Base-by-base conservation (phyloP, 78 protist genomes). In the Dictyostelium firmibasis region DNA sequence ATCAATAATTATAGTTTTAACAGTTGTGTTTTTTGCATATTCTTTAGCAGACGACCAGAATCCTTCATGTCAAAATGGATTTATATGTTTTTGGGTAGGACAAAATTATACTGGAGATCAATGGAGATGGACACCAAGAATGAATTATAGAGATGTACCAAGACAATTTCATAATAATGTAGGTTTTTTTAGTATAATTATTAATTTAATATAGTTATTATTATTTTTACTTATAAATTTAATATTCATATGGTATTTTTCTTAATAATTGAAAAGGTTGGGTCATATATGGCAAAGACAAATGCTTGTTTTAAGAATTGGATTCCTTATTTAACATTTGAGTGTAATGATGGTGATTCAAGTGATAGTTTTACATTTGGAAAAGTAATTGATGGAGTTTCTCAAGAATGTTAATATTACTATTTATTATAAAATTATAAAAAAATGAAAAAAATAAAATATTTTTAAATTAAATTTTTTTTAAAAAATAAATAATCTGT, bases 121-220 rank as follows among this genome's bases (percentile, higher is more conserved):
- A 33, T 72, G 38, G 38, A 33, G 14, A 72, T 72, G 79, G 79
- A 72, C n/a, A 14, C 25, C 79, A 33, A 72, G 25, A 72, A 27
- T 33, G 38, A 72, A 27, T 18, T 72, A 72, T 72, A 72, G 79
- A 72, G 79, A 72, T 72, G 13, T 72, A 72, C 79, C 79, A 72
- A 72, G 79, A 72, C 23, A 16, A 16, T 72, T 33, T 29, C 79
- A 72, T 72, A 72, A 72, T 18, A 27, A 72, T 72, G 79, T 72
- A 72, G 6, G n/a, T 70, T 70, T 27, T 27, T 27, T 69, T n/a
- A 14, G 11, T 70, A 25, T 53, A 7, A 7, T 53, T 53, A 7
- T 53, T 7, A 10, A 7, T 5, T 53, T 38, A 38, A 23, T 25
- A 25, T 64, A n/a, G n/a, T n/a, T n/a, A n/a, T n/a, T n/a, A n/a